phyloP scores from a whole-genome alignment of 345 rosid genomes.

The Mangifera indica region DNA sequence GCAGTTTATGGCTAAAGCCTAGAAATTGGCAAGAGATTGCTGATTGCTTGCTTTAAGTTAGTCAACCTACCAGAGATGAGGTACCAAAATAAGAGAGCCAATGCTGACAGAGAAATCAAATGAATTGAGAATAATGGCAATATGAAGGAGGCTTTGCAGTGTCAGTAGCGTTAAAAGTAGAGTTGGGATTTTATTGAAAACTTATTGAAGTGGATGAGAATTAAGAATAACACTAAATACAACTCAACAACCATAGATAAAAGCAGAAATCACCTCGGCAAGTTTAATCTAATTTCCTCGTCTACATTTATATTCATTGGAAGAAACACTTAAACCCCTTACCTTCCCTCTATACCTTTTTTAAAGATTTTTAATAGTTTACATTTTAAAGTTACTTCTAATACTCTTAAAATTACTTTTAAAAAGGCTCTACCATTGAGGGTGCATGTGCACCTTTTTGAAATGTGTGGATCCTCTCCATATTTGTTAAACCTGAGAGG shows the following conservation, averaged over 20 bases:
- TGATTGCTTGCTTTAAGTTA: slow-evolving; percentile 1
- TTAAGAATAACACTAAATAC: not conserved
- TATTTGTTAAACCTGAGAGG: no score
- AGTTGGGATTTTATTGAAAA: not conserved
- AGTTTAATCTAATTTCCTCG: no score
- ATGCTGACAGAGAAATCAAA: not conserved
- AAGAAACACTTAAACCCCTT: no score
- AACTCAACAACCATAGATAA: not conserved
- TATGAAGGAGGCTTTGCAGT: not conserved
- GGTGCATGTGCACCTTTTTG: no score
- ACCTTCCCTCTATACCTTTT: no score
- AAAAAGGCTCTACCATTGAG: no score
- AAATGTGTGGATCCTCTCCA: no score
- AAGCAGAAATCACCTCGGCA: no score
- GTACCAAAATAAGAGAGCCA: not conserved
- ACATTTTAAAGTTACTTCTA: no score
- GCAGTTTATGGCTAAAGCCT: not conserved
- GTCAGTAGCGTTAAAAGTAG: not conserved
- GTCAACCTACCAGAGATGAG: slow-evolving; percentile 11
- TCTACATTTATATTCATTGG: no score
- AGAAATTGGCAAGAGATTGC: slow-evolving; percentile 10
- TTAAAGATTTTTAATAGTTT: no score
- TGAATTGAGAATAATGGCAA: not conserved
- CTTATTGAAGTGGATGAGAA: slow-evolving; percentile 3
- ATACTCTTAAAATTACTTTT: no score